A percentile compares a stretch with the other conserved stretches of the same genome.
phyloP scores from a whole-genome alignment of 805 yeast genomes.

The Teunomyces pallodes region DNA sequence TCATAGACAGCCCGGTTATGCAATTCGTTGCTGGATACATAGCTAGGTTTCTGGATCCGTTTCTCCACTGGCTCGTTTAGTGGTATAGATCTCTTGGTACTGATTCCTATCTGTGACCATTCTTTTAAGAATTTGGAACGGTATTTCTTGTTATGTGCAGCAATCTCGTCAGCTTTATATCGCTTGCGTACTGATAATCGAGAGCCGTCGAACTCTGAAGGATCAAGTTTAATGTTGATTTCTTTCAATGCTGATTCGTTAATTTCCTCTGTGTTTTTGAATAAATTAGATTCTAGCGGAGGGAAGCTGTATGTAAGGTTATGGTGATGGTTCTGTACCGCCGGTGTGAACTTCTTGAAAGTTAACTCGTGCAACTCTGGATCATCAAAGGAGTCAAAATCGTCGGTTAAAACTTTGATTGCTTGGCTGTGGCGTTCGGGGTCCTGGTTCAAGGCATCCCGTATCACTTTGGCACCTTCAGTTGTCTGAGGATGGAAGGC shows the following conservation, averaged over 20 bases:
- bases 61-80: neutral
- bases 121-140: constrained; percentile 16
- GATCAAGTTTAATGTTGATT: constrained; percentile 8
- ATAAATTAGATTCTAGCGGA: constrained; percentile 13
- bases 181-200: constrained; percentile 21
- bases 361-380: constrained; percentile 25
- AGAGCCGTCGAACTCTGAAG: constrained; percentile 10
- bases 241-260: constrained; percentile 11
- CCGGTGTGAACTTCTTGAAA: constrained; percentile 33
- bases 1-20: constrained; percentile 3
- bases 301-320: constrained; percentile 7
- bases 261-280: constrained; percentile 8
- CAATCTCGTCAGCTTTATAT: constrained; percentile 14
- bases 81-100: neutral
- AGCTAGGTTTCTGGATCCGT: constrained; percentile 7
- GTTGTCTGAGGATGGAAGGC: neutral
- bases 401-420: constrained; percentile 8
- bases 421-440: constrained; percentile 5
- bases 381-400: constrained; percentile 19
- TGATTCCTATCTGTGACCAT: constrained; percentile 8
- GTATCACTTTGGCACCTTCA: constrained; percentile 10
- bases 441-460: constrained; percentile 17
- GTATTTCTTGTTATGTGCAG: constrained; percentile 18
- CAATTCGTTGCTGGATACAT: constrained; percentile 4
- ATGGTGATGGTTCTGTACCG: constrained; percentile 5